phyloP scores from a whole-genome alignment of 2,329 filamentous ascomycete genomes.

The Sarocladium oryzae region DNA sequence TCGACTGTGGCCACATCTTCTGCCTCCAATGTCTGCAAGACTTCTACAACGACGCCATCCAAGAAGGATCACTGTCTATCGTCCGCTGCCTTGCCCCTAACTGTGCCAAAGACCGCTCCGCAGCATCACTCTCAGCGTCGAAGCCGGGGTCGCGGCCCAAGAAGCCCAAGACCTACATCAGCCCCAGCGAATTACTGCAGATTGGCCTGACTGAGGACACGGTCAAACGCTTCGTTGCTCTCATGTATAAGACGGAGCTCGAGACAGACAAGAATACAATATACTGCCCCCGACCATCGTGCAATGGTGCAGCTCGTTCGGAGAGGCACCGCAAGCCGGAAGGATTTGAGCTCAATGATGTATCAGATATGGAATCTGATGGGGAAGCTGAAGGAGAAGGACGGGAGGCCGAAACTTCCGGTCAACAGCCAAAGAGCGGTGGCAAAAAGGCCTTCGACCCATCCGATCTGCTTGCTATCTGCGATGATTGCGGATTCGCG shows the following conservation, averaged over 20 bases:
- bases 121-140: slow-evolving; percentile 18
- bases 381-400: slow-evolving; percentile 37
- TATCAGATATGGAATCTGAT: slow-evolving; percentile 45
- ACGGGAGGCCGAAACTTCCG: slow-evolving; percentile 23
- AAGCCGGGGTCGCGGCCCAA: slow-evolving; percentile 22
- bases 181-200: slow-evolving; percentile 75
- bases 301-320: slow-evolving; percentile 77
- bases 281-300: slow-evolving; percentile 90
- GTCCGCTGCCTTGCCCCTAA: slow-evolving; percentile 75
- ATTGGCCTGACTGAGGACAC: slow-evolving; percentile 64
- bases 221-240: slow-evolving; percentile 78
- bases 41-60: slow-evolving; percentile 85
- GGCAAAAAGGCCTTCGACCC: slow-evolving; percentile 28
- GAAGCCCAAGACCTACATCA: slow-evolving; percentile 63
- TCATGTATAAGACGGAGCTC: slow-evolving; percentile 89
- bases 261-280: slow-evolving; percentile 88
- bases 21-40: slow-evolving; percentile 81
- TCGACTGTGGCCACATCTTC: slow-evolving; percentile 85
- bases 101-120: slow-evolving; percentile 61
- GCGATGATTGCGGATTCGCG: slow-evolving; percentile 81
- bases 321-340: slow-evolving; percentile 65
- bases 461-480: slow-evolving; percentile 70
- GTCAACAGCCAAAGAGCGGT: slow-evolving; percentile 16
- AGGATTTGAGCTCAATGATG: slow-evolving; percentile 54
- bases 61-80: slow-evolving; percentile 70